Evolutionary conservation across 805 yeast species (phyloP).

Genomic region (Cyberlindnera maritima): DNA sequence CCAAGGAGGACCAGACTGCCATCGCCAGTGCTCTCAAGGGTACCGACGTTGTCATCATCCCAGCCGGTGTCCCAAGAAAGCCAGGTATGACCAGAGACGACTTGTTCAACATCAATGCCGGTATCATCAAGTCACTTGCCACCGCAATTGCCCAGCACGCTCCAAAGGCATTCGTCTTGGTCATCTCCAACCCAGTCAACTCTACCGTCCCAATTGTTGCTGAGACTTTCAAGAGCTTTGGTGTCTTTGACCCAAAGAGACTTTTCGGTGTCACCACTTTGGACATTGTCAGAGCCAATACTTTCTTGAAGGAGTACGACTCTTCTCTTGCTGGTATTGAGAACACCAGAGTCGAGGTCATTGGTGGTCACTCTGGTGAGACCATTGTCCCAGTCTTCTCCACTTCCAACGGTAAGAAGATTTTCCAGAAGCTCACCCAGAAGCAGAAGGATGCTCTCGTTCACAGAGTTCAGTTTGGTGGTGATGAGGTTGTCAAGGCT

Average conservation of each 20-base stretch:
- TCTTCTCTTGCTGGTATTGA: slow-evolving; percentile 35
- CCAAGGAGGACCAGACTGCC: slow-evolving; percentile 46
- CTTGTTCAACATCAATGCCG: slow-evolving; percentile 78
- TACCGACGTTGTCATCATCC: slow-evolving; percentile 51
- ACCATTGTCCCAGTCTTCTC: slow-evolving; percentile 79
- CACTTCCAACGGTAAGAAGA: slow-evolving; percentile 16
- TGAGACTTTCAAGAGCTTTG: slow-evolving; percentile 66
- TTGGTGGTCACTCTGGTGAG: slow-evolving; percentile 96
- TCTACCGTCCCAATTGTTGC: slow-evolving; percentile 89
- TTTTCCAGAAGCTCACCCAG: slow-evolving; percentile 21
- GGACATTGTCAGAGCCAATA: slow-evolving; percentile 85
- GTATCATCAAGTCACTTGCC: slow-evolving; percentile 71
- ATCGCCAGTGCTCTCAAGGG: slow-evolving; percentile 32
- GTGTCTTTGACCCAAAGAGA: slow-evolving; percentile 66
- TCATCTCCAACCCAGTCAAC: slow-evolving; percentile 93
- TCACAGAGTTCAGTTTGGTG: slow-evolving; percentile 92
- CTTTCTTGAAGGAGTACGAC: slow-evolving; percentile 51
- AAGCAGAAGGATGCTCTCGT: slow-evolving; percentile 44
- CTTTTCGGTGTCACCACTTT: slow-evolving; percentile 88
- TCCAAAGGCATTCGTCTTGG: slow-evolving; percentile 73
- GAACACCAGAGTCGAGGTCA: slow-evolving; percentile 45
- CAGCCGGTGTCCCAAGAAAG: slow-evolving; percentile 92
- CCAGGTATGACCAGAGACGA: slow-evolving; percentile 96
- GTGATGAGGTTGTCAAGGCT: slow-evolving; percentile 95
- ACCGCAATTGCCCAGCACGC: slow-evolving; percentile 68